Evolutionary conservation across 1,284 basidiomycete genomes (phyloP).

Genomic region (Ganoderma leucocontextum): DNA sequence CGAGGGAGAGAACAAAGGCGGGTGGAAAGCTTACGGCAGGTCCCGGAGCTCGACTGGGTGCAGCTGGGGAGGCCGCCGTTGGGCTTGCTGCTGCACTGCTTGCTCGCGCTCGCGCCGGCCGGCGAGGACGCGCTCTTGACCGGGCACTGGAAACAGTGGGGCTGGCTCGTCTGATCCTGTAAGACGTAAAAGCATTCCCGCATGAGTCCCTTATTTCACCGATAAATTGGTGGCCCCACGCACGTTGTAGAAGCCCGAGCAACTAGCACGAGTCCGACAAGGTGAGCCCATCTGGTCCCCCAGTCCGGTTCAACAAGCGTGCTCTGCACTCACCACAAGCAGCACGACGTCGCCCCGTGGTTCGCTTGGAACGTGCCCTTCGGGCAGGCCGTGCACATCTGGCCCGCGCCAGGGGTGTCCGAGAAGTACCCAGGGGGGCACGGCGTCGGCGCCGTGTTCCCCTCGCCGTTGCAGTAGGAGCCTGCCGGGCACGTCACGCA

Average conservation of each 20-base stretch:
- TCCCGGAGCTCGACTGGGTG: conserved; percentile 18
- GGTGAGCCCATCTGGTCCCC: background rate
- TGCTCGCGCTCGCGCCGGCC: conserved; percentile 25
- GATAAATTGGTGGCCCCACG: background rate
- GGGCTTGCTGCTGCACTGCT: conserved; percentile 28
- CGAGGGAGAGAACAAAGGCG: background rate
- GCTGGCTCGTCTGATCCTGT: conserved; percentile 27
- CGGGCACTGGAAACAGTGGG: conserved; percentile 36
- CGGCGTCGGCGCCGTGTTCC: conserved; percentile 18
- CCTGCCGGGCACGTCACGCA: conserved; percentile 30
- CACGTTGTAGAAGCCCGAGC: conserved; percentile 37
- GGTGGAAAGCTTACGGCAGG: conserved; percentile 33
- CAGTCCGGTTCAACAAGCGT: background rate
- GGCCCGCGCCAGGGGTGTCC: conserved; percentile 25
- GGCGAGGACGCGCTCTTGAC: conserved; percentile 34
- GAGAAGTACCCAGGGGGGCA: conserved; percentile 31
- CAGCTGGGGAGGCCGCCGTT: conserved; percentile 32
- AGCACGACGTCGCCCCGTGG: conserved; percentile 36
- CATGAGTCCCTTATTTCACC: background rate
- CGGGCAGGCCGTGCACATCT: conserved; percentile 36
- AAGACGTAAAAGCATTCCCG: background rate
- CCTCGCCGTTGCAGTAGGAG: conserved; percentile 31
- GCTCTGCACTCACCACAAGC: conserved; percentile 29
- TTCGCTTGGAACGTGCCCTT: conserved; percentile 33
- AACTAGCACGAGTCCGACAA: conserved; percentile 18